Conservation (phyloP, 495 filamentous ascomycete species). For the Trichoderma reesei region DNA sequence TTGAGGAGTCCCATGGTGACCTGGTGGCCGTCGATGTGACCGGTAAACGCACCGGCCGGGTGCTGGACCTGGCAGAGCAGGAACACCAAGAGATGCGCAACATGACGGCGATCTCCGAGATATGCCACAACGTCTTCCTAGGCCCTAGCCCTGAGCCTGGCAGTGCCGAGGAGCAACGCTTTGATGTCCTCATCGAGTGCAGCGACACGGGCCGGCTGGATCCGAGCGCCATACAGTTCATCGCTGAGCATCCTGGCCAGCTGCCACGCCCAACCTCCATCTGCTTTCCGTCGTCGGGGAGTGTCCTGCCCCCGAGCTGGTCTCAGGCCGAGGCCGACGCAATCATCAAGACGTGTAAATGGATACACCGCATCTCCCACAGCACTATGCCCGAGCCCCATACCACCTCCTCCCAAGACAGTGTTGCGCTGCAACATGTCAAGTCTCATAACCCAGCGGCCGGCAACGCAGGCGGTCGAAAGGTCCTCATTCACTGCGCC, state of each 20-base stretch:
- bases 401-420: neutral
- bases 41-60: slow-evolving; percentile 62
- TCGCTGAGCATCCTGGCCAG: slow-evolving; percentile 47
- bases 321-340: slow-evolving; percentile 70
- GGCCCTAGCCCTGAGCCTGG: slow-evolving; percentile 73
- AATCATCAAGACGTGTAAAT: slow-evolving; percentile 75
- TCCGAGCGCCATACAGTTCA: slow-evolving; percentile 39
- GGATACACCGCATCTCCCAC: slow-evolving; percentile 75
- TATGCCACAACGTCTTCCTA: slow-evolving; percentile 80
- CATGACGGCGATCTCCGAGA: slow-evolving; percentile 85
- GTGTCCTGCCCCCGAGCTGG: slow-evolving; percentile 72
- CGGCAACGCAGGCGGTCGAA: slow-evolving; percentile 28
- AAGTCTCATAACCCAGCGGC: neutral
- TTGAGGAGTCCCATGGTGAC: slow-evolving; percentile 60
- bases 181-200: slow-evolving; percentile 77
- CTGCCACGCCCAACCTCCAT: neutral
- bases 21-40: slow-evolving; percentile 66
- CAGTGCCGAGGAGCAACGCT: slow-evolving; percentile 32
- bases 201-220: slow-evolving; percentile 68
- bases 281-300: slow-evolving; percentile 79
- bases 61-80: slow-evolving; percentile 86
- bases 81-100: slow-evolving; percentile 86
- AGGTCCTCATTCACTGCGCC: slow-evolving; percentile 80
- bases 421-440: neutral
- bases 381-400: slow-evolving; percentile 29